Evolutionary conservation across 805 yeast genomes (phyloP).

Genomic region (Starmerella powellii): DNA sequence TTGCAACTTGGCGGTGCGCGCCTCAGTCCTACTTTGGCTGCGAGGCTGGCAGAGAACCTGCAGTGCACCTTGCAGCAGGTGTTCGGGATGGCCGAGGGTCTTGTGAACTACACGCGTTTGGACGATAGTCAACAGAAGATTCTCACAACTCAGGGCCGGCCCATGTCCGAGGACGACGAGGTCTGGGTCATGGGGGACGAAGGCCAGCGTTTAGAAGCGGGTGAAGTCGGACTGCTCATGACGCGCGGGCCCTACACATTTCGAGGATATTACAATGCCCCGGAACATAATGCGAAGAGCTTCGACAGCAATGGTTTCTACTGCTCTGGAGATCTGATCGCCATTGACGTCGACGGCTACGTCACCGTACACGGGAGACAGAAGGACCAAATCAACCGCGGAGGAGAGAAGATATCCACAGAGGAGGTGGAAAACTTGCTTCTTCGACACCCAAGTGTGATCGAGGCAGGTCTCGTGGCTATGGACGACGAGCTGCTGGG

Average conservation of each 20-base stretch:
- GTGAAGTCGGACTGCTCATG: conserved; percentile 16
- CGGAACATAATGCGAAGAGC: conserved; percentile 14
- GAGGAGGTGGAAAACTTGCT: conserved; percentile 17
- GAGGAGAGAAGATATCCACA: conserved; percentile 14
- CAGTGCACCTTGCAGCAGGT: conserved; percentile 14
- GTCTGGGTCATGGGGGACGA: conserved; percentile 13
- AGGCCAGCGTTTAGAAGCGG: conserved; percentile 4
- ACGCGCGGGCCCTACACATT: conserved; percentile 17
- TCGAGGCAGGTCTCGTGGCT: conserved; percentile 15
- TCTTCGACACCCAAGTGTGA: conserved; percentile 13
- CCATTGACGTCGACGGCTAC: conserved; percentile 11
- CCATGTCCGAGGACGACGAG: conserved; percentile 15
- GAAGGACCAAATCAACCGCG: conserved; percentile 19
- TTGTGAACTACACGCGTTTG: conserved; percentile 14
- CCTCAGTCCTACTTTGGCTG: conserved; percentile 15
- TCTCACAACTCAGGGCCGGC: conserved; percentile 15
- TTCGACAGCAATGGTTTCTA: conserved; percentile 15
- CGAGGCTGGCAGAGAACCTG: conserved; percentile 6
- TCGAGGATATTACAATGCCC: conserved; percentile 16
- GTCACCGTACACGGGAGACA: conserved; percentile 16
- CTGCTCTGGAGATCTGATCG: conserved; percentile 16
- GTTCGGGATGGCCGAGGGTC: conserved; percentile 19
- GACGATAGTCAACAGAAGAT: conserved; percentile 8
- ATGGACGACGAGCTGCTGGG: conserved; percentile 17
- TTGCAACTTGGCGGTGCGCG: conserved; percentile 17